A percentile compares a stretch with the other conserved stretches of the same genome.
Conservation (phyloP, 2,329 filamentous ascomycete species). For the Neopestalotiopsis clavispora region DNA sequence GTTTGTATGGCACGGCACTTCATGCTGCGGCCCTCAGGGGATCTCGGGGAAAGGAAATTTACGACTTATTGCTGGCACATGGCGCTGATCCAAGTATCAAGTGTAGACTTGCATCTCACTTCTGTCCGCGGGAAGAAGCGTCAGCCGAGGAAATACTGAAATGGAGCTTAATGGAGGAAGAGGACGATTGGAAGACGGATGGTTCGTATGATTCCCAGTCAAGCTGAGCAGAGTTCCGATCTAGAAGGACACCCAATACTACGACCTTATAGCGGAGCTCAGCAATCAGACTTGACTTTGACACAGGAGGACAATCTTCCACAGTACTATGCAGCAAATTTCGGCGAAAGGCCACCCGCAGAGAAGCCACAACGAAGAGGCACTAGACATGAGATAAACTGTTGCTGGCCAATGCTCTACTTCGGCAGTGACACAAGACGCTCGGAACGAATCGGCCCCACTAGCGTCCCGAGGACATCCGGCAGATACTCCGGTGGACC, state of each 20-base stretch:
- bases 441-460: conserved; percentile 18
- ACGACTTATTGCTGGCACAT: not conserved
- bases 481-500: conserved; percentile 13
- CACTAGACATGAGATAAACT: not conserved
- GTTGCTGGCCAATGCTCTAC: not conserved
- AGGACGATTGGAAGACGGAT: no score
- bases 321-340: no score
- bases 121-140: no score
- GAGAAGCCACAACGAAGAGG: not conserved
- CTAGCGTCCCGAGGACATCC: conserved; percentile 6
- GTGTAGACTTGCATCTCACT: not conserved
- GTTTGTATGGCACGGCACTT: not conserved
- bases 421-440: conserved; percentile 4
- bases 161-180: no score
- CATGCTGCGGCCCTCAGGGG: not conserved
- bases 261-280: no score
- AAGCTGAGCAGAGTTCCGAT: no score
- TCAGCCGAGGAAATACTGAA: no score
- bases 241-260: no score
- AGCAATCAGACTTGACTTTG: no score
- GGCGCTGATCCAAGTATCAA: not conserved
- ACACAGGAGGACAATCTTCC: no score
- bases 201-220: no score
- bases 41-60: not conserved
- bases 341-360: no score